Percentiles rank a stretch among this genome's conserved stretches.
Evolutionary conservation across 306 rosid species (phyloP).

Genomic region (Dalbergia cochinchinensis): DNA sequence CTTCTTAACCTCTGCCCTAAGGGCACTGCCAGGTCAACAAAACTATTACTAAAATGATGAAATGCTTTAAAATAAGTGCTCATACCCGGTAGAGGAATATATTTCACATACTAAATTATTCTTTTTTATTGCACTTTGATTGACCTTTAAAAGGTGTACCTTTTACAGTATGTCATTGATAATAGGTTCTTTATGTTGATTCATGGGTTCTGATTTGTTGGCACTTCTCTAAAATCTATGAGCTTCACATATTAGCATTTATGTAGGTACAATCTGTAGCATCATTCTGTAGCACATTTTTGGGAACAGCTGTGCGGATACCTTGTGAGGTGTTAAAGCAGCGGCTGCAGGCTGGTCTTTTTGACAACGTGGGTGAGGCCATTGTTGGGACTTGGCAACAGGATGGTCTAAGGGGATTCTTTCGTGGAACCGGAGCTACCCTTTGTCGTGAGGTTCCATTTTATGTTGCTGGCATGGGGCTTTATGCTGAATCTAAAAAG

Average conservation of each 20-base stretch:
- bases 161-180: slow-evolving; percentile 14
- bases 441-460: slow-evolving; percentile 99
- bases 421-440: slow-evolving; percentile 99
- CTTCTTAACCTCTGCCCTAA: neutral
- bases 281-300: slow-evolving; percentile 93
- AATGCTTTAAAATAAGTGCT: slow-evolving; percentile 11
- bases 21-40: neutral
- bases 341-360: slow-evolving; percentile 96
- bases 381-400: slow-evolving; percentile 87
- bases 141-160: neutral
- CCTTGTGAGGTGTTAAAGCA: slow-evolving; percentile 99
- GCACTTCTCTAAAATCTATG: slow-evolving; percentile 9
- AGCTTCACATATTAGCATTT: slow-evolving; percentile 43
- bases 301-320: slow-evolving; percentile 98
- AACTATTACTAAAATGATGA: slow-evolving; percentile 12
- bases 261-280: slow-evolving; percentile 89
- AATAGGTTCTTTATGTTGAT: slow-evolving; percentile 24
- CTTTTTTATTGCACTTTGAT: neutral
- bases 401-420: slow-evolving; percentile 96
- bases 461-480: slow-evolving; percentile 99
- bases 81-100: slow-evolving; percentile 3
- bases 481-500: slow-evolving; percentile 97
- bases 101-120: neutral
- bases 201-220: slow-evolving; percentile 11
- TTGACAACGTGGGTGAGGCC: slow-evolving; percentile 88